phyloP scores from a whole-genome alignment of 345 rosid species.

The Trapa incisa region DNA sequence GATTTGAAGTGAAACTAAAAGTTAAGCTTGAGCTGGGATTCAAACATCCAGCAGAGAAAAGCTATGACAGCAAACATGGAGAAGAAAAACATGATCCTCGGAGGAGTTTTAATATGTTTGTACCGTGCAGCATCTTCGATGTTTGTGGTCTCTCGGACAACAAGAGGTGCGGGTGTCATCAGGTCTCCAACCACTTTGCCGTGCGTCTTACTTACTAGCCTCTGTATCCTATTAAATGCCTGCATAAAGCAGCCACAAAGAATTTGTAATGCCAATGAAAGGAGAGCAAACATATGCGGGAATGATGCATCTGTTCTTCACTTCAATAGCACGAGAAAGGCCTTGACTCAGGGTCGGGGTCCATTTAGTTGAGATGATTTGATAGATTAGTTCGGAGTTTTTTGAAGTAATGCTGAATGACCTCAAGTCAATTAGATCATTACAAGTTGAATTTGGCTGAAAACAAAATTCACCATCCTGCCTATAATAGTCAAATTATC shows the following conservation, averaged over 20 bases:
- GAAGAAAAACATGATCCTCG: background rate
- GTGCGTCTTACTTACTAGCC: slow-evolving; percentile 54
- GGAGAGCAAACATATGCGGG: background rate
- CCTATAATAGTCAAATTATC: background rate
- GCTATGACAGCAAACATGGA: background rate
- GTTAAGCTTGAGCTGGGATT: background rate
- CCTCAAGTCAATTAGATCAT: background rate
- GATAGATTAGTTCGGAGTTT: too few relatives aligned
- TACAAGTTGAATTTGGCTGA: background rate
- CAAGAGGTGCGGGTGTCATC: slow-evolving; percentile 87
- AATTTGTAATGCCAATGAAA: background rate
- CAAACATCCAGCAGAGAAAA: background rate
- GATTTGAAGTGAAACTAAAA: background rate
- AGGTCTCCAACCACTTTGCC: slow-evolving; percentile 87
- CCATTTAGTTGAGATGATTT: too few relatives aligned
- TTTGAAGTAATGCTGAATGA: too few relatives aligned
- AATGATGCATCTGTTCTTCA: too few relatives aligned
- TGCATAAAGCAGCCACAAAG: slow-evolving; percentile 13
- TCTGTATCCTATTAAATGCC: slow-evolving; percentile 77
- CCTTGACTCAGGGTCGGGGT: background rate
- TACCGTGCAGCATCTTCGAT: slow-evolving; percentile 91
- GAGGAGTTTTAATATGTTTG: background rate
- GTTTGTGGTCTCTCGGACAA: slow-evolving; percentile 62
- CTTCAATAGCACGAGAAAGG: too few relatives aligned
- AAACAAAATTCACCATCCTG: background rate